Evolutionary conservation across 2,329 filamentous ascomycete species (phyloP), one percentile per base, ranked within the genome.

Genomic region (Pyricularia sp.): DNA sequence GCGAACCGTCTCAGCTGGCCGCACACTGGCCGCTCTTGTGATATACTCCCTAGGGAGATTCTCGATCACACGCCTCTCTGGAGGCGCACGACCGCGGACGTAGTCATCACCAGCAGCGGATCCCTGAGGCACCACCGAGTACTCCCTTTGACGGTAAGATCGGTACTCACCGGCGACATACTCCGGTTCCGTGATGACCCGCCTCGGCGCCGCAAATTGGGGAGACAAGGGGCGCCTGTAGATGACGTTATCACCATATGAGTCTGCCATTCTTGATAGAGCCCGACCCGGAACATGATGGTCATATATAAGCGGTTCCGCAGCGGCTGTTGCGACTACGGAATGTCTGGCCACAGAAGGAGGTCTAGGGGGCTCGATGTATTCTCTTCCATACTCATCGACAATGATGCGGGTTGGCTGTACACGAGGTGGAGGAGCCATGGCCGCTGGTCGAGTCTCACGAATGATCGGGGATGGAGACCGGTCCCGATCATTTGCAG

Each of bases 361-460:
- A 28, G 74, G 69, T 62, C 78, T 79, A 10, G 76, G 70, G 30
- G 84, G 83, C 69, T 87, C 84, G 66, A 82, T 74, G 76, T 93
- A 97, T 72, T 91, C 86, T 73, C 90, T 90, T 55, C 92, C 92
- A 74, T 87, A 90, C 67, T 90, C 86, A 75, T 97, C 93, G 65
- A 96, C 81, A 40, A 96, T 81, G 68, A 96, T 88, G 67, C 88
- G 85, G 65, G 87, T 79, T 60, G 83, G 78, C 22, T 83, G 81
- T 7, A 83, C 79, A 62, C 79, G 74, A 7, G 65, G 30, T 70
- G 79, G 79, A 61, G 79, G 79, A 1, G 77, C 76, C 76, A 84
- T 80, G n/a, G 79, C 77, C 35, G 81, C 77, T 19, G 79, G 72
- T 69, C 77, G 72, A 68, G 77, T 72, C 67, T 81, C 77, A 67